These are phyloP conservation scores for Apodospora peruviana DNA, from an alignment of 495 filamentous ascomycete species.

Conservation along the genomic window DNA sequence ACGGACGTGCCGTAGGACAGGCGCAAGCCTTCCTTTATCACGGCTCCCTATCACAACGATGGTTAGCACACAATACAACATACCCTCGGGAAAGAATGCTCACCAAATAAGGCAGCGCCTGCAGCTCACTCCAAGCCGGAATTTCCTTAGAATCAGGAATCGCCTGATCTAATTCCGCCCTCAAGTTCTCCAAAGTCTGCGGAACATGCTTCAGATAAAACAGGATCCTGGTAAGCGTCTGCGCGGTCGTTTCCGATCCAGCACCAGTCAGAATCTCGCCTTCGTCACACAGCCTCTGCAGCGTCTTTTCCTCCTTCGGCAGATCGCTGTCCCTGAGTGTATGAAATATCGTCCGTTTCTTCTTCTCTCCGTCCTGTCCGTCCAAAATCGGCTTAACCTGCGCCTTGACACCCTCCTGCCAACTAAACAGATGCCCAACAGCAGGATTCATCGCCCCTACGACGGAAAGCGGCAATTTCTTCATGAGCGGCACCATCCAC, in stretches of 20 bases:
- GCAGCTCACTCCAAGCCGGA: constrained; percentile 36
- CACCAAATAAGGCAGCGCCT: constrained; percentile 47
- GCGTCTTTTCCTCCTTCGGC: constrained; percentile 30
- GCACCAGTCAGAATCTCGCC: constrained; percentile 31
- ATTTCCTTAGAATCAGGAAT: constrained; percentile 16
- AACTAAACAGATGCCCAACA: constrained; percentile 4
- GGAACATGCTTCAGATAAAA: constrained; percentile 35
- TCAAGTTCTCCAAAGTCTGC: constrained; percentile 19
- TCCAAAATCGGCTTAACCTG: constrained; percentile 8
- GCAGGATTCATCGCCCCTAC: constrained; percentile 7
- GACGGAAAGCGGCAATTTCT: constrained; percentile 9
- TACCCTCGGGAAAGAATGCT: neutral
- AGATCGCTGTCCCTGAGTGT: constrained; percentile 33
- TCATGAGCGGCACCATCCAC: constrained; percentile 15
- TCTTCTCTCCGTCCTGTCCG: neutral
- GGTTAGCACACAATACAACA: no score
- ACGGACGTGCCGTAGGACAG: constrained; percentile 35
- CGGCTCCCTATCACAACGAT: constrained; percentile 25
- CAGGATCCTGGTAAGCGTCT: constrained; percentile 22
- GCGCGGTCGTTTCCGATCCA: constrained; percentile 40
- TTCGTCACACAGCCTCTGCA: constrained; percentile 34
- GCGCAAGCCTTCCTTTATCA: constrained; percentile 44
- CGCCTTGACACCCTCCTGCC: neutral
- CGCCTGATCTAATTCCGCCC: constrained; percentile 25
- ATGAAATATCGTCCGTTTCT: constrained; percentile 30